phyloP scores from a whole-genome alignment of 495 filamentous ascomycete species.

The Recurvomyces mirabilis region DNA sequence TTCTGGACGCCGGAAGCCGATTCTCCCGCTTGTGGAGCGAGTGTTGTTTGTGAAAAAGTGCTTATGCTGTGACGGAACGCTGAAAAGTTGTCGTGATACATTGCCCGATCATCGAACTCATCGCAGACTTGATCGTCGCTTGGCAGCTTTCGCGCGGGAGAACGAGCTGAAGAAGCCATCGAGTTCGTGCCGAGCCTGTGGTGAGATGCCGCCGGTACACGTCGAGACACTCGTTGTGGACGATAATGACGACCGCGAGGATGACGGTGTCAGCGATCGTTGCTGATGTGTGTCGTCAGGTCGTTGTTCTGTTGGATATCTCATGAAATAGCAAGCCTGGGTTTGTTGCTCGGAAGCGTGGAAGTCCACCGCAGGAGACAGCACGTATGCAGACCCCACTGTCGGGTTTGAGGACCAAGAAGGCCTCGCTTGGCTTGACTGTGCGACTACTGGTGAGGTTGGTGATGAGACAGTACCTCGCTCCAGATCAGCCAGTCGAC shows the following conservation, averaged over 20 bases:
- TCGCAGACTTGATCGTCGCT: conserved; percentile 41
- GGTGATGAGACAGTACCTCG: conserved; percentile 33
- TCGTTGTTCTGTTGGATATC: conserved; percentile 12
- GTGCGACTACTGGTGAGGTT: neutral
- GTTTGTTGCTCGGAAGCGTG: conserved; percentile 13
- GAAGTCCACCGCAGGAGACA: conserved; percentile 38
- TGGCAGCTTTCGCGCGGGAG: conserved; percentile 63
- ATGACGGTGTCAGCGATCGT: conserved; percentile 57
- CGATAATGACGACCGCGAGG: conserved; percentile 73
- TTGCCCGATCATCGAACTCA: neutral
- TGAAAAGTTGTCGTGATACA: neutral
- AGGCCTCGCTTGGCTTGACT: neutral
- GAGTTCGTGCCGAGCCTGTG: conserved; percentile 67
- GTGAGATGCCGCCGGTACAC: conserved; percentile 36
- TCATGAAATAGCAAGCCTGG: conserved; percentile 21
- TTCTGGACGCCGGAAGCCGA: neutral
- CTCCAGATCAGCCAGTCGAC: conserved; percentile 79
- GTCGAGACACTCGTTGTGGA: conserved; percentile 52
- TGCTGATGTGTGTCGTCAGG: neutral
- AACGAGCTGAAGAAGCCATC: conserved; percentile 79
- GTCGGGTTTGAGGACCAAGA: conserved; percentile 3
- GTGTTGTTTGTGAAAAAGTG: neutral
- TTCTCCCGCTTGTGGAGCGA: neutral
- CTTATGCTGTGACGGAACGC: neutral
- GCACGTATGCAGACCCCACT: conserved; percentile 41